These are phyloP conservation scores for Suillus plorans DNA, from an alignment of 768 basidiomycete species.

Conservation along the genomic window DNA sequence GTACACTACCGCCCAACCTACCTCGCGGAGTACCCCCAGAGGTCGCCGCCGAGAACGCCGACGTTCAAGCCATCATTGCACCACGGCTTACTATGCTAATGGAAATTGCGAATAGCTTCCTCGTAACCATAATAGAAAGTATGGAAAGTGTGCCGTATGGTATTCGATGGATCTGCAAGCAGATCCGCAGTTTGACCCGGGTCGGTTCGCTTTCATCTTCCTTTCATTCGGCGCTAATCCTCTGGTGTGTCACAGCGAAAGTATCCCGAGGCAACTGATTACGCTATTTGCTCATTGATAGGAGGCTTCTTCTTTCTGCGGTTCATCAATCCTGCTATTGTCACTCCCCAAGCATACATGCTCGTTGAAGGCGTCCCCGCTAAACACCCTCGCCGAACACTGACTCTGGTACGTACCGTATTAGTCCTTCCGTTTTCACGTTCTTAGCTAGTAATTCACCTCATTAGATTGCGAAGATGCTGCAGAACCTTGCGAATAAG, in stretches of 20 bases:
- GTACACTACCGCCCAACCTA: slow-evolving; percentile 84
- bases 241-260: slow-evolving; percentile 63
- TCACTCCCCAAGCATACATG: slow-evolving; percentile 99
- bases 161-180: slow-evolving; percentile 99
- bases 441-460: slow-evolving; percentile 2
- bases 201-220: slow-evolving; percentile 44
- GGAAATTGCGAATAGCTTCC: slow-evolving; percentile 98
- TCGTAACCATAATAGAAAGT: slow-evolving; percentile 96
- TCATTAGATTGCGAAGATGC: slow-evolving; percentile 94
- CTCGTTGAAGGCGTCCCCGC: slow-evolving; percentile 97
- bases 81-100: slow-evolving; percentile 98
- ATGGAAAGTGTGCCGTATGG: slow-evolving; percentile 99
- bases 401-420: slow-evolving; percentile 68
- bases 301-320: slow-evolving; percentile 99
- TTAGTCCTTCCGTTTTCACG: not conserved
- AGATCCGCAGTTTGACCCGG: slow-evolving; percentile 93
- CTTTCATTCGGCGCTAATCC: slow-evolving; percentile 12
- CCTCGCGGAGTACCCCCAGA: slow-evolving; percentile 94
- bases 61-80: slow-evolving; percentile 97
- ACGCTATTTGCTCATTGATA: slow-evolving; percentile 96
- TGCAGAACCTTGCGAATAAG: slow-evolving; percentile 98
- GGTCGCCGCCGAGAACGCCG: slow-evolving; percentile 87
- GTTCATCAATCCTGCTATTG: slow-evolving; percentile 99
- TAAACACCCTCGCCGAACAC: slow-evolving; percentile 93
- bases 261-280: slow-evolving; percentile 98